Evolutionary conservation across 202 grass and related monocot species (phyloP), one percentile per base, ranked within the genome.

Genomic region (Bolboschoenoplectus hybrid): DNA sequence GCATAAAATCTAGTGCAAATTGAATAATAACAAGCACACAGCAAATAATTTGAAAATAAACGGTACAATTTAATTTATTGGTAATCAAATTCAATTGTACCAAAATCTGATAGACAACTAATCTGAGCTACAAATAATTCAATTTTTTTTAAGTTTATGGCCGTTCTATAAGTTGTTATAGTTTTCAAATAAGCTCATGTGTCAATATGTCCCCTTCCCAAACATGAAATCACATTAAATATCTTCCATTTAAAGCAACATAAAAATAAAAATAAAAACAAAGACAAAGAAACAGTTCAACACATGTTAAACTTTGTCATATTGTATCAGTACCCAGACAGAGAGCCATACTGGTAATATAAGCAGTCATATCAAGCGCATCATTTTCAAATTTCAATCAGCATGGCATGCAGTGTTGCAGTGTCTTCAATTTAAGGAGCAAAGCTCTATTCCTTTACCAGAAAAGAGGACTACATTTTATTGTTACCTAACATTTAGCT

Each of bases 311-410:
- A 4, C 32, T 53, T 52, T 75, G 47, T 53, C 72, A 53, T 75
- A 51, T 45, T 51, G 9, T 38, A 34, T 50, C 45, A 12, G 8
- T 50, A 9, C 17, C 43, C 44, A 50, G 9, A 7, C 8, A 49
- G 10, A 49, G 10, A 17, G 7, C 17, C 69, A 77, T 74, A 9
- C 19, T 74, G 3, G 2, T 45, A 26, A 26, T 26, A 26, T 26
- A 5, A 53, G 47, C 72, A 36, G 72, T 75, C 72, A 75, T 75
- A 53, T 75, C 10, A 75, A 50, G 20, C n/a, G 52, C 71, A 75
- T 39, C 51, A 78, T 56, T 78, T 57, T 79, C 74, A 77, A 78
- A 39, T 78, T 57, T 79, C 74, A 77, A 58, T 58, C 53, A 79
- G 32, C 51, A 40, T 60, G 41, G 52, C 75, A 41, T 79, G 52